Evolutionary conservation across 1,284 basidiomycete species (phyloP).

Genomic region (Rhizopogon parksii): DNA sequence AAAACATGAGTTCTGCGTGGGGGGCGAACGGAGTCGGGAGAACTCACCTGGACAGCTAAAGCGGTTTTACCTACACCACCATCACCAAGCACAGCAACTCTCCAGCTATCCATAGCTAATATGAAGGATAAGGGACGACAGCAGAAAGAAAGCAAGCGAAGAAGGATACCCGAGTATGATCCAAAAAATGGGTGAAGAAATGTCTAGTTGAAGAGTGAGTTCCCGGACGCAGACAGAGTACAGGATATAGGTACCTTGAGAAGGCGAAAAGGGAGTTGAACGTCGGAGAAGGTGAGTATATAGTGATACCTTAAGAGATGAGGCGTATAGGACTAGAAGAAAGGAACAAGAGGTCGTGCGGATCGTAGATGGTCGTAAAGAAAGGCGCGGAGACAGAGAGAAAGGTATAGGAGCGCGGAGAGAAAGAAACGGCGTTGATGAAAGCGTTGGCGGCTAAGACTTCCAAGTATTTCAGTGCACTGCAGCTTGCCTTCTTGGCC

Average conservation of each 20-base stretch:
- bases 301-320: conserved; percentile 9
- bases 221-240: background rate
- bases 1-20: conserved; percentile 11
- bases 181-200: conserved; percentile 6
- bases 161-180: conserved; percentile 18
- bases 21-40: conserved; percentile 12
- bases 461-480: conserved; percentile 27
- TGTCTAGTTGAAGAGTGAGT: conserved; percentile 16
- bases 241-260: conserved; percentile 21
- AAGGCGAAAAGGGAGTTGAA: conserved; percentile 11
- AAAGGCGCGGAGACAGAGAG: conserved; percentile 25
- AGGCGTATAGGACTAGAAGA: conserved; percentile 21
- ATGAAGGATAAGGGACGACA: conserved; percentile 13
- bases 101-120: conserved; percentile 78
- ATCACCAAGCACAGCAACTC: conserved; percentile 92
- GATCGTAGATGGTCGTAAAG: conserved; percentile 69
- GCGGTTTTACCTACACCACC: conserved; percentile 98
- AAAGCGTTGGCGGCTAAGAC: conserved; percentile 21
- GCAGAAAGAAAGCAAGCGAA: conserved; percentile 20
- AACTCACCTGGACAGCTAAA: conserved; percentile 83
- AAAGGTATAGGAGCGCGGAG: conserved; percentile 29
- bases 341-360: conserved; percentile 49
- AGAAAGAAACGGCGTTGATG: conserved; percentile 30
- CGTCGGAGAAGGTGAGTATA: conserved; percentile 13
- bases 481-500: conserved; percentile 17